Percentiles rank a stretch among this genome's conserved stretches.
These are phyloP conservation scores for Carpinus viminea DNA, from an alignment of 306 rosid genomes.

Conservation along the genomic window DNA sequence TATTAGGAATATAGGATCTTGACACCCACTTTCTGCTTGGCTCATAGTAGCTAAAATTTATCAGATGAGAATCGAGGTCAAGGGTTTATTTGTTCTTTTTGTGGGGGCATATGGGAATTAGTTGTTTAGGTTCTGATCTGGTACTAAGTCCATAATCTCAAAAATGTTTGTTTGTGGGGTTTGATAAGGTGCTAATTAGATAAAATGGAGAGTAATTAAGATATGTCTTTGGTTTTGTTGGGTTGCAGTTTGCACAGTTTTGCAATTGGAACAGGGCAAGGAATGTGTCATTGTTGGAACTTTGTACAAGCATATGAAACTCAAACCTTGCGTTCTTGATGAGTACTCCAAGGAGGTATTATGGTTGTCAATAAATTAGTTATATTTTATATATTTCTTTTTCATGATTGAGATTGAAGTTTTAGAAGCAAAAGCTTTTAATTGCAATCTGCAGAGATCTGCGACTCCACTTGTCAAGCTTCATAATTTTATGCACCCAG, in stretches of 20 bases:
- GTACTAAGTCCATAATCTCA: neutral
- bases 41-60: neutral
- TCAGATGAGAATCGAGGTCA: neutral
- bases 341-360: conserved; percentile 89
- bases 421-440: conserved; percentile 11
- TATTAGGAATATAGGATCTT: neutral
- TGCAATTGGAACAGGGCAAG: conserved; percentile 72
- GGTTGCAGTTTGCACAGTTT: conserved; percentile 67
- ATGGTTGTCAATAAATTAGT: conserved; percentile 4
- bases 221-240: conserved; percentile 9
- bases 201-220: neutral
- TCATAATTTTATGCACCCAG: conserved; percentile 71
- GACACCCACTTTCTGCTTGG: neutral
- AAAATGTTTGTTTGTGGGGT: neutral
- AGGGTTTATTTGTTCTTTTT: neutral
- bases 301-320: conserved; percentile 89
- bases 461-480: conserved; percentile 64
- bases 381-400: neutral
- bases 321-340: conserved; percentile 82
- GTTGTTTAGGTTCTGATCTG: neutral
- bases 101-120: neutral
- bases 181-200: neutral
- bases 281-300: conserved; percentile 91
- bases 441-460: conserved; percentile 55
- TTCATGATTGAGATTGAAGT: conserved; percentile 10